These are phyloP conservation scores for Globisporangium polare DNA, from an alignment of 352 stramenopile species.

Conservation along the genomic window DNA sequence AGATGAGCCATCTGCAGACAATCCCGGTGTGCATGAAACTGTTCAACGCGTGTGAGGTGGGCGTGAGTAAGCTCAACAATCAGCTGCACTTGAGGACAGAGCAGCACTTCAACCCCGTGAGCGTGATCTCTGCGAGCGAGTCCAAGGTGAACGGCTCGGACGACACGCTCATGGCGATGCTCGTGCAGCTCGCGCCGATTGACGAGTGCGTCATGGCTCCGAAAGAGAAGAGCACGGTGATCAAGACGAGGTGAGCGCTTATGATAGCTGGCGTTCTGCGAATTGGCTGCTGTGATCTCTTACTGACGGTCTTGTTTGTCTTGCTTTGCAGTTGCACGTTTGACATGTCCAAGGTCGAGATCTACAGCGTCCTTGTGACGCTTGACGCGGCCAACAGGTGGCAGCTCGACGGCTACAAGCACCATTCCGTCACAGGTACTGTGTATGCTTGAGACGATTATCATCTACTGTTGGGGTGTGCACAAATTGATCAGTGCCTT, in stretches of 20 bases:
- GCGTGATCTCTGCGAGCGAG: constrained; percentile 61
- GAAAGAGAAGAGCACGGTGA: background rate
- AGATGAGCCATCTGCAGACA: constrained; percentile 34
- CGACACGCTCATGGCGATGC: constrained; percentile 44
- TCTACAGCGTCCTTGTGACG: constrained; percentile 62
- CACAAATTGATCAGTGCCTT: constrained; percentile 1
- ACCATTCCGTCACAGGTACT: constrained; percentile 44
- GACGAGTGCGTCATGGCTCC: constrained; percentile 21
- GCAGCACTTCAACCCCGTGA: constrained; percentile 41
- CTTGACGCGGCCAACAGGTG: constrained; percentile 27
- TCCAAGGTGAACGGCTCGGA: constrained; percentile 32
- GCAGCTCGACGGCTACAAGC: constrained; percentile 56
- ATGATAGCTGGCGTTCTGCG: background rate
- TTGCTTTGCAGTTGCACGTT: constrained; percentile 39
- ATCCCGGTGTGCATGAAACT: constrained; percentile 32
- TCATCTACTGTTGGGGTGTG: background rate
- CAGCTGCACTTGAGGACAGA: constrained; percentile 25
- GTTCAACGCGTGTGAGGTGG: constrained; percentile 40
- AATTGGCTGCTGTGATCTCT: background rate
- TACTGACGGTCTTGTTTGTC: background rate
- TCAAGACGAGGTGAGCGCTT: background rate
- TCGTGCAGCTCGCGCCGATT: constrained; percentile 50
- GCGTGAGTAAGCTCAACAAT: constrained; percentile 48
- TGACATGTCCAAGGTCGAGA: constrained; percentile 52
- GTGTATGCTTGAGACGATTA: background rate